Percentiles rank a stretch among this genome's conserved stretches.
These are phyloP conservation scores for Ampelocalamus luodianensis DNA, from an alignment of 176 grass and related monocot species.

Conservation along the genomic window DNA sequence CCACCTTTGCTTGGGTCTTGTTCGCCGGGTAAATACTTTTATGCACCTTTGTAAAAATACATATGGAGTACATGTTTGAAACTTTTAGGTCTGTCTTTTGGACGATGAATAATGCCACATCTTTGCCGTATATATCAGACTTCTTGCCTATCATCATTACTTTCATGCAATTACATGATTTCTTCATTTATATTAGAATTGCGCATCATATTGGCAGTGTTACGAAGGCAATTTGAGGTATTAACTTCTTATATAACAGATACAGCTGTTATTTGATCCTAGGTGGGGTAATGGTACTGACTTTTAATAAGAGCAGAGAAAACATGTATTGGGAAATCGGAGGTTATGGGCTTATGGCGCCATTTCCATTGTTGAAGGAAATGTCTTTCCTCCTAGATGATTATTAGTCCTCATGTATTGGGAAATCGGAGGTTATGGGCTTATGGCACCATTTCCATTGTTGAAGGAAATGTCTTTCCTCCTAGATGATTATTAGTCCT, in stretches of 20 bases:
- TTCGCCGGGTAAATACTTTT: slow-evolving; percentile 77
- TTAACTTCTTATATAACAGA: background rate
- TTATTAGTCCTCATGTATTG: background rate
- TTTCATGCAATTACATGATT: background rate
- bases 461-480: background rate
- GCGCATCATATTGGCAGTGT: background rate
- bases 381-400: background rate
- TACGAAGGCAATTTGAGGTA: background rate
- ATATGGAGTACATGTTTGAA: background rate
- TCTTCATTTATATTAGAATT: background rate
- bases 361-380: background rate
- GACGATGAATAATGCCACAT: background rate
- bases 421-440: background rate
- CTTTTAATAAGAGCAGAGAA: background rate
- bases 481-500: background rate
- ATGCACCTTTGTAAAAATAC: slow-evolving; percentile 26
- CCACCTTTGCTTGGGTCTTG: slow-evolving; percentile 88
- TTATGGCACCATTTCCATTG: background rate
- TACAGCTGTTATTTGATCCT: background rate
- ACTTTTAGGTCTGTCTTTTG: background rate
- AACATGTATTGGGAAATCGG: background rate
- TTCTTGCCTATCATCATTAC: background rate
- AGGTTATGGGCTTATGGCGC: background rate
- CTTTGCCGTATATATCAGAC: background rate
- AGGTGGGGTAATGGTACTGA: background rate